Evolutionary conservation across 306 rosid genomes (phyloP), one percentile per base, ranked within the genome.

Genomic region (Boehmeria nivea): DNA sequence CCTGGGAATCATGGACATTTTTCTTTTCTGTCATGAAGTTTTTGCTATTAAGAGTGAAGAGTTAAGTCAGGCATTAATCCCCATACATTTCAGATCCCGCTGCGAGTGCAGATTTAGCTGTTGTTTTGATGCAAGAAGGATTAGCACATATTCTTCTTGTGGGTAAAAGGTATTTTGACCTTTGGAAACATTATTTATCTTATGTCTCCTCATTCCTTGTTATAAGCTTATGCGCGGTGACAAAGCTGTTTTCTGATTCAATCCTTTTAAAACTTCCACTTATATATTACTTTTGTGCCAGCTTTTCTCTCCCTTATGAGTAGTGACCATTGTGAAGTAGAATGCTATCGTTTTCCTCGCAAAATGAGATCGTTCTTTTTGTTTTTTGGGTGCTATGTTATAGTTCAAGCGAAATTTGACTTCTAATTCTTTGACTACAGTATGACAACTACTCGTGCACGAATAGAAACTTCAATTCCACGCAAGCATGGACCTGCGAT

Each of bases 41-140:
- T n/a, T n/a, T 33, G 14, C 12, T 49, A n/a, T 34, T 12, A 24
- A 46, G 13, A 7, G 24, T 61, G 40, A 53, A 60, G 36, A 37
- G 46, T 54, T 50, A 28, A 38, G 37, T 60, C 51, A 26, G 45
- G 44, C 2, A 34, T 51, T 57, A 27, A 25, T 50, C 67, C 60
- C 70, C 59, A n/a, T 46, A 21, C 57, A 56, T 72, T 58, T 69
- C 84, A 91, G 96, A 91, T 83, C 94, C 96, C 40, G 75, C 72
- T 67, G 96, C 95, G 54, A 87, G 99, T 77, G 96, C 99, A 66
- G 99, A 91, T 75, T 75, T 91, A 59, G 96, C 95, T 53, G 99
- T 91, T 64, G 81, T 91, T 59, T 78, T 91, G 76, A 91, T 91
- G 99, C 99, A 91, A 85, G 96, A 91, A 83, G 99, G 99, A 69